Conservation (phyloP, 768 basidiomycete species). For the Punctularia strigosozonata region DNA sequence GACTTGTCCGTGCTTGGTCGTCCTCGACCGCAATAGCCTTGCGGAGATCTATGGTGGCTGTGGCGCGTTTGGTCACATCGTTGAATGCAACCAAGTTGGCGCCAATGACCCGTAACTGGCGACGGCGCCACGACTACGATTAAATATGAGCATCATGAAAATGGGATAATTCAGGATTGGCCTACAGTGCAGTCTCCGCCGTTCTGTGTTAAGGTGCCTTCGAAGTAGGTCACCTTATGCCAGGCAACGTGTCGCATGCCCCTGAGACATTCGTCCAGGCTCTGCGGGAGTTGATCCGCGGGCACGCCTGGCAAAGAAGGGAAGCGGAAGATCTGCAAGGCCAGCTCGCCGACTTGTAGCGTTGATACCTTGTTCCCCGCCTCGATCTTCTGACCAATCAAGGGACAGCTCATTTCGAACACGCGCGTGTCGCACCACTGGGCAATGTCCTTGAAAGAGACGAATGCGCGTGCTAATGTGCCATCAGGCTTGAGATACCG, state of each 20-base stretch:
- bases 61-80: conserved; percentile 85
- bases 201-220: conserved; percentile 84
- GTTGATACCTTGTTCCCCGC: conserved; percentile 45
- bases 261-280: conserved; percentile 83
- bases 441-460: conserved; percentile 83
- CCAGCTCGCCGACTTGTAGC: conserved; percentile 74
- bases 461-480: conserved; percentile 79
- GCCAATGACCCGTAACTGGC: conserved; percentile 77
- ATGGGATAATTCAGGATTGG: conserved; percentile 4
- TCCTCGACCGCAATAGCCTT: conserved; percentile 73
- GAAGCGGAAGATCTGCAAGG: conserved; percentile 82
- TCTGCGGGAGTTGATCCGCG: conserved; percentile 73
- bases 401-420: conserved; percentile 72
- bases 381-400: conserved; percentile 67
- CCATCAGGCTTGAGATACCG: conserved; percentile 77
- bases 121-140: conserved; percentile 65
- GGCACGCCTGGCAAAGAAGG: conserved; percentile 80
- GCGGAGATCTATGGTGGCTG: conserved; percentile 82
- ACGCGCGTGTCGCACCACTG: conserved; percentile 73
- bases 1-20: conserved; percentile 46
- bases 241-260: conserved; percentile 84
- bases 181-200: conserved; percentile 89
- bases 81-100: conserved; percentile 84
- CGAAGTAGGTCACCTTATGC: conserved; percentile 92
- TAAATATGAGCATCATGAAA: background rate